A percentile compares a stretch with the other conserved stretches of the same genome.
Conservation (phyloP, 352 stramenopile species). For the Globisporangium iwayamae region DNA sequence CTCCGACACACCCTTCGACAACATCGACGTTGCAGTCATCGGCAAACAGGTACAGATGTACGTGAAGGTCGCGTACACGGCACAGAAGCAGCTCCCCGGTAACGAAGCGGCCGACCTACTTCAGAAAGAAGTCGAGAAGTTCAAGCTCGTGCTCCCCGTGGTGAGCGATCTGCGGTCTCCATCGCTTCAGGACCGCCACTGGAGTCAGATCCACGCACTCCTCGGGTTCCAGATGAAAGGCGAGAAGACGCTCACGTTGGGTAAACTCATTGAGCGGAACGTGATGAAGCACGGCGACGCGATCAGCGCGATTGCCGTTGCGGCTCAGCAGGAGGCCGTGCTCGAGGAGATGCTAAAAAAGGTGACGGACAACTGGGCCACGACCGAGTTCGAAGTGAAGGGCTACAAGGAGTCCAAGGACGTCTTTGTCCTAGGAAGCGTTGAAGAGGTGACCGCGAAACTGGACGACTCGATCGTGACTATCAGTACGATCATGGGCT, state of each 20-base stretch:
- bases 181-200: slow-evolving; percentile 74
- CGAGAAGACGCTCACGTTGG: slow-evolving; percentile 74
- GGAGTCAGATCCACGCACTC: slow-evolving; percentile 64
- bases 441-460: slow-evolving; percentile 88
- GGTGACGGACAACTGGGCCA: slow-evolving; percentile 87
- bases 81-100: slow-evolving; percentile 81
- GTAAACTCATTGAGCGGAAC: slow-evolving; percentile 82
- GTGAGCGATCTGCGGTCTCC: slow-evolving; percentile 65
- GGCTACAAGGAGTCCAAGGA: slow-evolving; percentile 93
- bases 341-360: slow-evolving; percentile 93
- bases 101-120: slow-evolving; percentile 85
- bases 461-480: slow-evolving; percentile 93
- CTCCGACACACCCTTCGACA: slow-evolving; percentile 76
- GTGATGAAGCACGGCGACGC: slow-evolving; percentile 85
- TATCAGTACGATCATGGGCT: slow-evolving; percentile 92
- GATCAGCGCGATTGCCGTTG: slow-evolving; percentile 83
- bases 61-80: slow-evolving; percentile 83
- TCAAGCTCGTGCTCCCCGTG: slow-evolving; percentile 83
- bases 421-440: slow-evolving; percentile 89
- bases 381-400: slow-evolving; percentile 91
- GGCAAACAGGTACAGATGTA: slow-evolving; percentile 89
- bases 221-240: slow-evolving; percentile 90
- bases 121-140: slow-evolving; percentile 86
- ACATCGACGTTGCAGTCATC: slow-evolving; percentile 87
- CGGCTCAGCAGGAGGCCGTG: slow-evolving; percentile 88